Base-by-base conservation (phyloP, 2,329 filamentous ascomycete genomes). In the Gaeumannomyces tritici region DNA sequence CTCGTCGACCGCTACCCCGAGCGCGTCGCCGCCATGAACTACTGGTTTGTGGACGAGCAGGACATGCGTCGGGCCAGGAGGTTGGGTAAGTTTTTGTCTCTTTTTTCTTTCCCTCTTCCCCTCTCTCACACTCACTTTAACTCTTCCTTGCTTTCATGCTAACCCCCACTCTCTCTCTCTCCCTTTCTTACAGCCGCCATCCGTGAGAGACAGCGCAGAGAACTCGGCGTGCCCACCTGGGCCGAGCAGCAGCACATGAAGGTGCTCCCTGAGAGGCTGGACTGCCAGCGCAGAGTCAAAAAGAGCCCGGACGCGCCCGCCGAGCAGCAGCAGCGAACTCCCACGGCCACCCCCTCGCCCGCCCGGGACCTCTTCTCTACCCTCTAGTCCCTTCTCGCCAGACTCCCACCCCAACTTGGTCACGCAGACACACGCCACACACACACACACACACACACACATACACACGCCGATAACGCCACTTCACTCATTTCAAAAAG, bases 1-100 rank as follows among this genome's bases (percentile, higher is more conserved):
- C 64, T 68, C 24, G 63, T 69, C 28, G 64, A 67, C 59, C 66
- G 67, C 64, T 68, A 66, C 57, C 67, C 67, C 7, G 67, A 69
- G 64, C 67, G 66, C 2, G 67, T 69, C 7, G 61, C 63, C 54
- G 60, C 66, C 62, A 65, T 65, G 62, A 63, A 67, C 63, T 69
- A 68, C 65, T 69, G 66, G 66, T 69, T 69, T 59, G 67, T 69
- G 24, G 64, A 65, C 18, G 61, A 62, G 15, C 67, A 65, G 47
- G 67, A 69, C 63, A 68, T 67, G 66, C 64, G 61, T 2, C 62
- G 65, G 42, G 67, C 67, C 1, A 63, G 62, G 13, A 63, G 66
- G 61, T 61, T 65, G 54, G 63, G 66, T 67, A 55, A 15, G 64
- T 62, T 60, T n/a, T 57, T 29, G n/a, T 59, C 12, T 27, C 3